Evolutionary conservation across 768 basidiomycete genomes (phyloP).

Genomic region (Agrocybe chaxingu): DNA sequence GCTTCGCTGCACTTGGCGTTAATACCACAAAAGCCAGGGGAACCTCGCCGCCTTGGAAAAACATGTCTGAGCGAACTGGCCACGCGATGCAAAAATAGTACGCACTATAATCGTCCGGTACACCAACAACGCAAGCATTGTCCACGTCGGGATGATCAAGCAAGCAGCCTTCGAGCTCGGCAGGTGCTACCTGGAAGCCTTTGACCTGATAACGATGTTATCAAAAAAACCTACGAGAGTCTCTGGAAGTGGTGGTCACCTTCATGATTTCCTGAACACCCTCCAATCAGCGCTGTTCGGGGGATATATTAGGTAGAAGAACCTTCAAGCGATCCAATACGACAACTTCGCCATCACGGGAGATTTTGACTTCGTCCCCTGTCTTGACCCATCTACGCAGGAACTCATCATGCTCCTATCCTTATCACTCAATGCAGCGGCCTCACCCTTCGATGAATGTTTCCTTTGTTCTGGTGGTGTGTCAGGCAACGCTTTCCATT

Average conservation of each 20-base stretch:
- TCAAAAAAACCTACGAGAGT: background rate
- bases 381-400: slow-evolving; percentile 59
- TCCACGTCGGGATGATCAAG: slow-evolving; percentile 56
- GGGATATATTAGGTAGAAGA: background rate
- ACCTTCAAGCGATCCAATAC: slow-evolving; percentile 67
- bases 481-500: background rate
- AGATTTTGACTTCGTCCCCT: slow-evolving; percentile 61
- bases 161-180: slow-evolving; percentile 68
- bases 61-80: background rate
- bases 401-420: background rate
- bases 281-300: background rate
- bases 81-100: background rate
- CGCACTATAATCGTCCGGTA: slow-evolving; percentile 63
- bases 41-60: slow-evolving; percentile 53
- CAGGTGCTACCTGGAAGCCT: slow-evolving; percentile 75
- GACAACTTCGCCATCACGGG: slow-evolving; percentile 52
- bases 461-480: slow-evolving; percentile 53
- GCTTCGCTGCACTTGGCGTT: slow-evolving; percentile 33
- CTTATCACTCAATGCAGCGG: background rate
- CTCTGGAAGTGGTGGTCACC: slow-evolving; percentile 10
- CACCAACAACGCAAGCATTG: slow-evolving; percentile 61
- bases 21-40: slow-evolving; percentile 69
- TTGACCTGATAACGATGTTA: slow-evolving; percentile 41
- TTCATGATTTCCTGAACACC: slow-evolving; percentile 43
- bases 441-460: slow-evolving; percentile 65